phyloP scores from a whole-genome alignment of 2,329 filamentous ascomycete species.

The Elsinoe fawcettii region DNA sequence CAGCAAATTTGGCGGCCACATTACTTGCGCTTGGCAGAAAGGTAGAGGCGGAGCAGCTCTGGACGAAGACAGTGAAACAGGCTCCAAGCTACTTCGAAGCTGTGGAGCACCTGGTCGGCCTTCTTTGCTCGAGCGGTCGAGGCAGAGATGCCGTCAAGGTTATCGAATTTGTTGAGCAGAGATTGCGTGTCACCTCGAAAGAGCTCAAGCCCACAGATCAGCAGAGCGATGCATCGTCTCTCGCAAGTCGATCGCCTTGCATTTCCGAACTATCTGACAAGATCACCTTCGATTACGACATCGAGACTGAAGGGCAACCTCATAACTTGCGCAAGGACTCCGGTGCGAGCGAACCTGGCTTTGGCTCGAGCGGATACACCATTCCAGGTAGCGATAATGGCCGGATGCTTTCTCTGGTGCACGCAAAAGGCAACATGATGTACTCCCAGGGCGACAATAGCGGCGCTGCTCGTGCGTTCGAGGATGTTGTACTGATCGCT shows the following conservation, averaged over 20 bases:
- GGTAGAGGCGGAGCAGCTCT: slow-evolving; percentile 76
- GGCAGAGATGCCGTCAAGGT: slow-evolving; percentile 78
- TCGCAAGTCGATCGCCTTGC: slow-evolving; percentile 47
- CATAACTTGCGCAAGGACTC: slow-evolving; percentile 21
- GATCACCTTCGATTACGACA: slow-evolving; percentile 50
- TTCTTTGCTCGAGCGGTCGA: slow-evolving; percentile 74
- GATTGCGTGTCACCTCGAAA: slow-evolving; percentile 45
- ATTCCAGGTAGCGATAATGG: slow-evolving; percentile 84
- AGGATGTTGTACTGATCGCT: slow-evolving; percentile 87
- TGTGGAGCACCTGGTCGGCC: slow-evolving; percentile 83
- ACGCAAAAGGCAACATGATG: slow-evolving; percentile 97
- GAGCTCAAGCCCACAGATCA: slow-evolving; percentile 40
- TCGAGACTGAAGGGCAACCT: slow-evolving; percentile 30
- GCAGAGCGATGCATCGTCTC: slow-evolving; percentile 50
- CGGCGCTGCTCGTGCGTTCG: slow-evolving; percentile 78
- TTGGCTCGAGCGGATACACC: slow-evolving; percentile 74
- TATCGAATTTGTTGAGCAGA: slow-evolving; percentile 75
- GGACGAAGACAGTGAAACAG: slow-evolving; percentile 74
- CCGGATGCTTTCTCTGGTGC: slow-evolving; percentile 82
- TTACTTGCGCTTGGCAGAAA: slow-evolving; percentile 74
- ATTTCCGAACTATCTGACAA: slow-evolving; percentile 51
- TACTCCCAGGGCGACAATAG: slow-evolving; percentile 80
- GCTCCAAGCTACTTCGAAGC: slow-evolving; percentile 89
- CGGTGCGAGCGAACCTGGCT: slow-evolving; percentile 45
- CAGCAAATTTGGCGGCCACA: slow-evolving; percentile 87